Conservation (phyloP, 2,329 filamentous ascomycete genomes). For the Monosporascus sp. region DNA sequence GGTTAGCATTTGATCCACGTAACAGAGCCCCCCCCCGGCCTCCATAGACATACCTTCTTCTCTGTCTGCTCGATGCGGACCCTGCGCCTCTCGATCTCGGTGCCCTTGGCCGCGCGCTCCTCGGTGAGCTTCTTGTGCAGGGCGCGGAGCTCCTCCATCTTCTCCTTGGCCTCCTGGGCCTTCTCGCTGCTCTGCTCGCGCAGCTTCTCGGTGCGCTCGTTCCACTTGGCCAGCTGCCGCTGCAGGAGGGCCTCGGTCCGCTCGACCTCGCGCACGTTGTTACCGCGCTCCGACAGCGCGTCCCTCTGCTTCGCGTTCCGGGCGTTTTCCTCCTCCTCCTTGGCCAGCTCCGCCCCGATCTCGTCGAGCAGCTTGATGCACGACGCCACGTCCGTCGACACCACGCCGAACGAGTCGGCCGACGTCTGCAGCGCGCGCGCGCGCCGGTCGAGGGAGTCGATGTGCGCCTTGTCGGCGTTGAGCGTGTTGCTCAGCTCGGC, state of each 20-base stretch:
- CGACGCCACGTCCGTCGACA: slow-evolving; percentile 77
- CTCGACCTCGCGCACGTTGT: slow-evolving; percentile 88
- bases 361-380: slow-evolving; percentile 89
- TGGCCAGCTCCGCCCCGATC: slow-evolving; percentile 74
- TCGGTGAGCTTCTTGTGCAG: slow-evolving; percentile 77
- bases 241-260: slow-evolving; percentile 78
- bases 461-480: slow-evolving; percentile 72
- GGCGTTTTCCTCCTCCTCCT: slow-evolving; percentile 85
- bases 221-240: slow-evolving; percentile 79
- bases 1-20: slow-evolving; percentile 14
- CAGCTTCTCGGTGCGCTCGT: slow-evolving; percentile 79
- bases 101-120: slow-evolving; percentile 79
- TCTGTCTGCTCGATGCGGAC: slow-evolving; percentile 97
- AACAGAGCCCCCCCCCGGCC: no score
- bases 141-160: slow-evolving; percentile 83
- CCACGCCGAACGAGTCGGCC: slow-evolving; percentile 80
- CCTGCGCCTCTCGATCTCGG: slow-evolving; percentile 85
- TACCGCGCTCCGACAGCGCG: slow-evolving; percentile 78
- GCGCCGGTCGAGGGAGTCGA: slow-evolving; percentile 81
- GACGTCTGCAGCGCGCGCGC: slow-evolving; percentile 89
- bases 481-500: slow-evolving; percentile 77
- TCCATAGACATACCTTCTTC: slow-evolving; percentile 64
- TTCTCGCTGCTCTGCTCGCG: slow-evolving; percentile 76
- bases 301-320: slow-evolving; percentile 79
- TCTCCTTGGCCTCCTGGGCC: slow-evolving; percentile 72